Evolutionary conservation across 108 stramenopile species (phyloP).

Genomic region (Craspedostauros australis): DNA sequence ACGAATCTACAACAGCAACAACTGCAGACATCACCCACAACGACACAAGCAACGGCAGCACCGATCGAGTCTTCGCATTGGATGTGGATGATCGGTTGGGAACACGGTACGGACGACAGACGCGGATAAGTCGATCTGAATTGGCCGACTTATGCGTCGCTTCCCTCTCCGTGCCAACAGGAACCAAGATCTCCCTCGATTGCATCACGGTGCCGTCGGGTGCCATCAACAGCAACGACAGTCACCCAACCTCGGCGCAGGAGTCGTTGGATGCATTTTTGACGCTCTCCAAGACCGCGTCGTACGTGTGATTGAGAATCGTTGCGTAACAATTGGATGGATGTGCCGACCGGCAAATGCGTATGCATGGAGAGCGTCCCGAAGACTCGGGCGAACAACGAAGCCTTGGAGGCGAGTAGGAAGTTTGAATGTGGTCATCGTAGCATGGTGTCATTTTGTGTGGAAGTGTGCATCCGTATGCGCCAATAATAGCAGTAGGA

Average conservation of each 20-base stretch:
- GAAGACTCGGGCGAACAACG: too few species aligned
- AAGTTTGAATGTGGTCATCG: too few species aligned
- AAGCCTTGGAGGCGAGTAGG: too few species aligned
- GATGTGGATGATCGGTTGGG: constrained; percentile 75
- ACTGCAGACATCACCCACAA: too few species aligned
- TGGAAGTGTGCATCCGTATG: too few species aligned
- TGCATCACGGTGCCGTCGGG: constrained; percentile 33
- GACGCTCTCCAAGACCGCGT: constrained; percentile 29
- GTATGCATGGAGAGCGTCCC: too few species aligned
- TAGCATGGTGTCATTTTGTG: too few species aligned
- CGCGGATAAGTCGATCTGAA: constrained; percentile 64
- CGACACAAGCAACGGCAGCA: constrained; percentile 36
- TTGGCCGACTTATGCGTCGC: constrained; percentile 79
- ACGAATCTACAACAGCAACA: too few species aligned
- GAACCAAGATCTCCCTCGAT: constrained; percentile 49
- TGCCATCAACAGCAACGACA: background rate
- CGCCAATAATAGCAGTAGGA: too few species aligned
- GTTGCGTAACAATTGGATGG: too few species aligned
- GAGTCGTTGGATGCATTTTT: constrained; percentile 45
- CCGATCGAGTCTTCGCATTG: constrained; percentile 47
- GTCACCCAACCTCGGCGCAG: constrained; percentile 23
- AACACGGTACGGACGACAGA: constrained; percentile 27
- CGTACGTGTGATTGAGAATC: too few species aligned
- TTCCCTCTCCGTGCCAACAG: constrained; percentile 39
- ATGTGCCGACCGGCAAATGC: too few species aligned